These are phyloP conservation scores for Alternaria viburni DNA, from an alignment of 2,329 filamentous ascomycete genomes.

Conservation along the genomic window DNA sequence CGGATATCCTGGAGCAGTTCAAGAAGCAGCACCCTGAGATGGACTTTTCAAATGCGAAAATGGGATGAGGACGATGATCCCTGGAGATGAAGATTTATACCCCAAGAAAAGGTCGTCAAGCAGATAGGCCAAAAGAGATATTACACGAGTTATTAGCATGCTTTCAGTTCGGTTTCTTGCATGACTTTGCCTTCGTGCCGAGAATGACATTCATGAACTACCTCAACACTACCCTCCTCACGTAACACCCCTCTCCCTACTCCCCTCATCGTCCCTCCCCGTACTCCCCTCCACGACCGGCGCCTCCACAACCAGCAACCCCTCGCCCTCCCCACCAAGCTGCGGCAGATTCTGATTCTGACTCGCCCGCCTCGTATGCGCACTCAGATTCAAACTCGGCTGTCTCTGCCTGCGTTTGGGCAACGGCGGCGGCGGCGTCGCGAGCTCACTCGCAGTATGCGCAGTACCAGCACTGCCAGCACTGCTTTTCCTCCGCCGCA, in stretches of 20 bases:
- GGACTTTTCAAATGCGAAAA: conserved; percentile 72
- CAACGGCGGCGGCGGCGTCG: conserved; percentile 51
- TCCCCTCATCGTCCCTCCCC: not conserved
- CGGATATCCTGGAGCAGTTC: conserved; percentile 89
- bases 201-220: not conserved
- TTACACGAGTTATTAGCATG: not conserved
- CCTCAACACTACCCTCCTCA: not conserved
- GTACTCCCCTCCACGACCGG: conserved; percentile 19
- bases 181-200: not conserved
- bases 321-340: conserved; percentile 15
- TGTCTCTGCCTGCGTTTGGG: conserved; percentile 56
- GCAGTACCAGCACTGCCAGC: not conserved
- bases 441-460: conserved; percentile 8
- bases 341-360: conserved; percentile 2
- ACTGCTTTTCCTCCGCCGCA: conserved; percentile 11
- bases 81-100: not conserved
- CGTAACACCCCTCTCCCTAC: not conserved
- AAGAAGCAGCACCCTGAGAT: conserved; percentile 78
- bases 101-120: not conserved
- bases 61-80: conserved; percentile 46
- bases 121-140: not conserved
- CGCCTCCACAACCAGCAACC: conserved; percentile 41
- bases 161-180: not conserved
- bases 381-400: conserved; percentile 23
- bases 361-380: conserved; percentile 7